Conservation (phyloP, 352 stramenopile genomes). For the Pythium scleroteichum region DNA sequence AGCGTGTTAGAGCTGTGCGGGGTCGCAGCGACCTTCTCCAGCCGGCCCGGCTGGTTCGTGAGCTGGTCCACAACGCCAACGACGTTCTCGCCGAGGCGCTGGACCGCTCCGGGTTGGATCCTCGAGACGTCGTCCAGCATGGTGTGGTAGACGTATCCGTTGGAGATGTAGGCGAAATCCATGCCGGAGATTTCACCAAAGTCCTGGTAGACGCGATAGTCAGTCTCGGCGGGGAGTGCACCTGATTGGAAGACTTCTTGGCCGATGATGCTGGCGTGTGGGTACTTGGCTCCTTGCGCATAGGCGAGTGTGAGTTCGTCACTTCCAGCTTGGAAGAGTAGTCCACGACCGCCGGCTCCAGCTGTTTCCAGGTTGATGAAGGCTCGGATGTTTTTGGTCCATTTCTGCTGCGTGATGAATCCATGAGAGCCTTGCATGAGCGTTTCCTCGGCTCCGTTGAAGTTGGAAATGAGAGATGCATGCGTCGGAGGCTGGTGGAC, state of each 20-base stretch:
- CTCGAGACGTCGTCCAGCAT: slow-evolving; percentile 64
- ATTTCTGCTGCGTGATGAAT: slow-evolving; percentile 82
- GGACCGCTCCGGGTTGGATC: slow-evolving; percentile 64
- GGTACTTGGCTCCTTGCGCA: slow-evolving; percentile 66
- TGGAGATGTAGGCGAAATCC: slow-evolving; percentile 82
- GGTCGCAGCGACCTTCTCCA: slow-evolving; percentile 59
- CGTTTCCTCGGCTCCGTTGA: slow-evolving; percentile 80
- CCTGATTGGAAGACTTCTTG: slow-evolving; percentile 80
- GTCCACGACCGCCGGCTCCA: slow-evolving; percentile 63
- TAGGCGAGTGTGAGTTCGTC: slow-evolving; percentile 76
- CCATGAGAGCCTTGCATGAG: slow-evolving; percentile 78
- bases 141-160: slow-evolving; percentile 85
- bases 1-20: slow-evolving; percentile 67
- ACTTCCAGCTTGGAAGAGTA: slow-evolving; percentile 81
- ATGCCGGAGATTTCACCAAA: slow-evolving; percentile 77
- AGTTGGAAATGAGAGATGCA: slow-evolving; percentile 76
- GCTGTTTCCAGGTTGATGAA: slow-evolving; percentile 83
- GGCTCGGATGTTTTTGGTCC: slow-evolving; percentile 62
- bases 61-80: slow-evolving; percentile 59
- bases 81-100: slow-evolving; percentile 75
- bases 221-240: slow-evolving; percentile 68
- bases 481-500: slow-evolving; percentile 43
- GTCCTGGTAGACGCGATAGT: slow-evolving; percentile 74
- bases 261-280: slow-evolving; percentile 73
- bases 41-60: slow-evolving; percentile 34